Base-by-base conservation (phyloP, 2,329 filamentous ascomycete species). In the Epichloe baconii region DNA sequence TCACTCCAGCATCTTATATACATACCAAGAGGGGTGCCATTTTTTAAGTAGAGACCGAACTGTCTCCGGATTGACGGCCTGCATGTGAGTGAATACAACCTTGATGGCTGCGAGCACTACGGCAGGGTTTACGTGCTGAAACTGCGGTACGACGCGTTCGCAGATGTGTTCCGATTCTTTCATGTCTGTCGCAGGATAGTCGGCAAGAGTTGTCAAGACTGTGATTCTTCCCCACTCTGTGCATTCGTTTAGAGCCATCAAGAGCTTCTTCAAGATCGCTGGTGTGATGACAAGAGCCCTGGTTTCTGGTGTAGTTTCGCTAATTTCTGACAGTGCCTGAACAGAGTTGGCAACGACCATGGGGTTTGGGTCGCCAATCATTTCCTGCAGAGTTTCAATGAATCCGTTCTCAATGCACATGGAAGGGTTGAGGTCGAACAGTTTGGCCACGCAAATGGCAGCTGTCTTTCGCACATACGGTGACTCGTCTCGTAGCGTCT, bases 311-410 rank as follows among this genome's bases (percentile, higher is more conserved):
- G 90, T 86, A 0, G 88, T 82, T 65, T 98, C 90, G 59, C 78
- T 77, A 63, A 98, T 98, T 65, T 98, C 93, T 8, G 87, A 84
- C 48, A 98, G 76, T 3, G 93, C 93, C 55, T 90, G 91, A 8
- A 98, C 93, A 14, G 88, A 93, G 71, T 98, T 98, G 56, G 93
- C 93, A 52, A 98, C 93, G 4, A 98, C 93, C 91, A 97, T 98
- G 3, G 93, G 93, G 66, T 98, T 98, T 3, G 93, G 88, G 66
- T 98, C 93, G 50, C 88, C 91, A 58, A 98, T 95, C 73, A 98
- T 73, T 68, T 98, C 93, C 68, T 98, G 91, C 50, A 98, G 71
- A 23, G 80, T 88, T 67, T 97, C 90, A 47, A 98, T 71, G 67
- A 98, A 98, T 44, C 93, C 93, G 61, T 98, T 96, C 65, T 98